Evolutionary conservation across 1,284 basidiomycete genomes (phyloP).

Genomic region (Ceratobasidium sp.): DNA sequence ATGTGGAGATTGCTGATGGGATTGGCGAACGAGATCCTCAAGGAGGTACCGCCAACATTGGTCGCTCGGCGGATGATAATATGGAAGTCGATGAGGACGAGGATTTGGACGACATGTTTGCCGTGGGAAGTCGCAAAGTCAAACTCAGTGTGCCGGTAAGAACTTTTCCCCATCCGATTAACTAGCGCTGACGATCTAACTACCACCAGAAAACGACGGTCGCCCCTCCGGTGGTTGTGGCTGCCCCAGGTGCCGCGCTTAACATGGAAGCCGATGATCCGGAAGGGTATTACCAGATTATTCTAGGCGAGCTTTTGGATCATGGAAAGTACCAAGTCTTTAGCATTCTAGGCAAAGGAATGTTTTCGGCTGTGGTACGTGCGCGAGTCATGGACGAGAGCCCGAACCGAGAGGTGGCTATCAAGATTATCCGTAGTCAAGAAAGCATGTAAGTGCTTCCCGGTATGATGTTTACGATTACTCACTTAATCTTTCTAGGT

Average conservation of each 20-base stretch:
- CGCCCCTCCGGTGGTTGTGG: not conserved
- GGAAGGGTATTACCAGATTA: constrained; percentile 95
- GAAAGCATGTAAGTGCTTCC: constrained; percentile 80
- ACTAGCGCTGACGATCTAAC: not conserved
- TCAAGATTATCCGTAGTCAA: constrained; percentile 96
- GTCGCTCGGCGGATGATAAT: constrained; percentile 61
- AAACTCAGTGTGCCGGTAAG: constrained; percentile 9
- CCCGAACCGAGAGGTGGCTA: constrained; percentile 83
- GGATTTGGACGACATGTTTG: constrained; percentile 91
- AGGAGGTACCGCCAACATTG: constrained; percentile 57
- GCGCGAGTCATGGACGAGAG: constrained; percentile 79
- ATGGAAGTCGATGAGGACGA: constrained; percentile 63
- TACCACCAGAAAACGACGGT: constrained; percentile 55
- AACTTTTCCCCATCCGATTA: not conserved
- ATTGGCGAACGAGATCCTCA: constrained; percentile 46
- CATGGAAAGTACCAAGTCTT: constrained; percentile 93
- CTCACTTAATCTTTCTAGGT: constrained; percentile 59
- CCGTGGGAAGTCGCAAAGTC: constrained; percentile 60
- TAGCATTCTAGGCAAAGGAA: constrained; percentile 93
- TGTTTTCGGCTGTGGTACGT: constrained; percentile 97
- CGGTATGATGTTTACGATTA: constrained; percentile 48
- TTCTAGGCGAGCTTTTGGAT: constrained; percentile 94
- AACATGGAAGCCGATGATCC: constrained; percentile 67
- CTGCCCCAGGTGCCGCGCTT: constrained; percentile 18
- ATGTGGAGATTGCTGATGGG: constrained; percentile 49